Base-by-base conservation (phyloP, 1,284 basidiomycete species). In the Phlebopus sp. region DNA sequence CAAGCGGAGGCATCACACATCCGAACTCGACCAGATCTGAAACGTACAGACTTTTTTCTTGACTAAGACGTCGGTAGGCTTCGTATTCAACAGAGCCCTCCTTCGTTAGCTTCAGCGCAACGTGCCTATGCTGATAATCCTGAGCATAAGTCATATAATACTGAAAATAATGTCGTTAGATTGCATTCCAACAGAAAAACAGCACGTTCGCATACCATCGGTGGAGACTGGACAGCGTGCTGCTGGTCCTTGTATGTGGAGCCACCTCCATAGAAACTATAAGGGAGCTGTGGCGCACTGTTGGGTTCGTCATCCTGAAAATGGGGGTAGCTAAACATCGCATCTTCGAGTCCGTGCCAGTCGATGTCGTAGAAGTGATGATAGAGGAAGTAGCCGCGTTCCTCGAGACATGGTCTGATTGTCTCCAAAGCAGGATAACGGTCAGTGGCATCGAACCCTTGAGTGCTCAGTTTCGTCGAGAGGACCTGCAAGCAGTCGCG, bases 321-420 rank as follows among this genome's bases (percentile, higher is more conserved):
- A 19, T 19, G 39, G 2, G 27, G 25, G 13, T 15, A 29, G 9
- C 27, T 30, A 30, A 30, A 41, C 1, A 5, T 9, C 9, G 10
- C 10, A n/a, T n/a, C n/a, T n/a, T n/a, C n/a, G n/a, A n/a, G n/a
- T 17, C 27, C 27, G 19, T 19, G 2, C 27, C 9, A 2, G 39
- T 18, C 3, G 5, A 37, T 2, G 9, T 35, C 34, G n/a, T 31
- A 19, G 14, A 11, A 8, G 18, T 45, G 13, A 14, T 30, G 34
- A 30, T 45, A 36, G 4, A 45, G 21, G 17, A 45, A 45, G 37
- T 45, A 45, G 6, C 44, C 44, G n/a, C 29, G 35, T 29, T 37
- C 25, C 17, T 45, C 35, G 36, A 45, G 32, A 35, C 44, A 45
- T 17, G 36, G 44, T 29, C 44, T 45, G 23, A 45, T 37, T 2